These are phyloP conservation scores for Cryptococcus sp. DNA, from an alignment of 1,284 basidiomycete genomes.

Conservation along the genomic window DNA sequence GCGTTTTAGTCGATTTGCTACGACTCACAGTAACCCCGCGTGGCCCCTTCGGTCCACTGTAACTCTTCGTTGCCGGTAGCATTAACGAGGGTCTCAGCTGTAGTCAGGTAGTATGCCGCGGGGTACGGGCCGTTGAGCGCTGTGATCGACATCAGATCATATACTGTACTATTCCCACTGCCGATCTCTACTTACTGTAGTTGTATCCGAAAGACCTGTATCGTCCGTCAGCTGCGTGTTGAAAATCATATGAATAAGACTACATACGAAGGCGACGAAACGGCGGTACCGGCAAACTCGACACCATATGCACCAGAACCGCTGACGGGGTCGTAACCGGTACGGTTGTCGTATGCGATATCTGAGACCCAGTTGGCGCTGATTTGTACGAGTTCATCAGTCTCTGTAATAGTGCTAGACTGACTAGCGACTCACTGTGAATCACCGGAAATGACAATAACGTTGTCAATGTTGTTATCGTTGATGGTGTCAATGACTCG, in stretches of 20 bases:
- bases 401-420: conserved; percentile 23
- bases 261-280: conserved; percentile 57
- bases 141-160: conserved; percentile 26
- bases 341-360: conserved; percentile 25
- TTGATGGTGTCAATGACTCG: conserved; percentile 63
- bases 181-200: conserved; percentile 27
- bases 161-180: neutral
- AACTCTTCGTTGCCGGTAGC: conserved; percentile 57
- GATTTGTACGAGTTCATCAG: neutral
- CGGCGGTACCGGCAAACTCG: conserved; percentile 68
- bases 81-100: conserved; percentile 55
- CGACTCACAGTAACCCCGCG: conserved; percentile 60
- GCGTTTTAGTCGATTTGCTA: neutral
- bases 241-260: no score
- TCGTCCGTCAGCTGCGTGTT: no score
- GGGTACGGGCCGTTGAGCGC: conserved; percentile 40
- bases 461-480: conserved; percentile 61
- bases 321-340: conserved; percentile 60
- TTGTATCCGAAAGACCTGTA: conserved; percentile 56
- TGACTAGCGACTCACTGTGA: conserved; percentile 53
- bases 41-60: conserved; percentile 67
- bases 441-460: conserved; percentile 64
- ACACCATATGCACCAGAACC: conserved; percentile 64
- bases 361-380: conserved; percentile 29
- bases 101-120: conserved; percentile 21